Base-by-base conservation (phyloP, 371 early-diverging fungal genomes). In the Coemansia linderi region DNA sequence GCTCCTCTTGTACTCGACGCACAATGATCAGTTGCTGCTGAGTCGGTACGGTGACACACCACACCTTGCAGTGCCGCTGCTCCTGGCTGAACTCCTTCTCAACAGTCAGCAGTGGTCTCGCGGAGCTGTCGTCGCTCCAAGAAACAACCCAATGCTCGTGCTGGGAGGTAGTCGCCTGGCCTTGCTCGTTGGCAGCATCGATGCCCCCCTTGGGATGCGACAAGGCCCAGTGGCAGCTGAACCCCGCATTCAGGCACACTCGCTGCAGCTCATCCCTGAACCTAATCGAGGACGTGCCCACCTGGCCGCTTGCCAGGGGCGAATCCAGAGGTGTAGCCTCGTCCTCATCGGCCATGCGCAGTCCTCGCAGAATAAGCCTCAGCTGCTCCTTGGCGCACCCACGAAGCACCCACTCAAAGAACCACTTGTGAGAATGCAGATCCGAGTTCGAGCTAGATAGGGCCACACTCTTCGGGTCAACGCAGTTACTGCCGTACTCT, bases 241-340 rank as follows among this genome's bases (percentile, higher is more conserved):
- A 64, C 3, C 70, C 70, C 17, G 70, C 70, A 38, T 65, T 59
- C 33, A 70, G 61, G 8, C 63, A 58, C 33, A 70, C 60, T 1
- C 61, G 65, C 65, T 70, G 70, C 22, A 70, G 31, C 50, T 64
- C 70, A 40, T 70, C 70, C 52, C 70, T 59, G 44, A 70, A 33
- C 13, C 19, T n/a, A 9, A 24, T 19, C 24, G 52, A 50, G 4
- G 40, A 10, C 15, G 63, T 38, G 50, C 29, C 13, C 27, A 64
- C 19, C 19, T 36, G 15, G 24, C 62, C 44, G 22, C 37, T 17
- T 12, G 17, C 58, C 19, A 13, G 41, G 29, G 48, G 13, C 12
- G 13, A 24, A 59, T 37, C 52, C 7, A 33, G 15, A 4, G 46
- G 38, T n/a, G 61, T 56, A 12, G 43, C 31, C 48, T 63, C 37